phyloP scores from a whole-genome alignment of 805 yeast genomes.

The Metschnikowia cerradonensis region DNA sequence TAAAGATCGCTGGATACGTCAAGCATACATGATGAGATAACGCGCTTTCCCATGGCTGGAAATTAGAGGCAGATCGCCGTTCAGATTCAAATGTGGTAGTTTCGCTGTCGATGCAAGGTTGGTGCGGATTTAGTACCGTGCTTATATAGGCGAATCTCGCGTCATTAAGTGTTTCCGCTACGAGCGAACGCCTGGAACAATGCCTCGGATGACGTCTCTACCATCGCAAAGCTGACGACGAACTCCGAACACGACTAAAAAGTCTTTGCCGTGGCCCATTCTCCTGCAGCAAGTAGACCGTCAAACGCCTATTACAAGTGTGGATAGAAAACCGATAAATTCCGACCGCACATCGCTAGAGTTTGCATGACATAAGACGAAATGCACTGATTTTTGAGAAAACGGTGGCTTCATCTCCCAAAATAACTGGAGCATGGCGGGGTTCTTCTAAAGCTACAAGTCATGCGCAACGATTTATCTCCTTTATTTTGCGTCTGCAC shows the following conservation, averaged over 20 bases:
- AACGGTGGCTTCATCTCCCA: not conserved
- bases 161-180: not conserved
- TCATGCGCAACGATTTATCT: slow-evolving; percentile 1
- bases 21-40: not conserved
- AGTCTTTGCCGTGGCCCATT: not conserved
- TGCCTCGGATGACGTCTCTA: not conserved
- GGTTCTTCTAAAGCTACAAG: not conserved
- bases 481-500: slow-evolving; percentile 4
- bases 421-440: not conserved
- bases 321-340: not conserved
- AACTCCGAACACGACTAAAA: not conserved
- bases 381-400: not conserved
- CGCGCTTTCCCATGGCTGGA: not conserved
- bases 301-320: not conserved
- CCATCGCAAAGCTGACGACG: not conserved
- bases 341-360: not conserved
- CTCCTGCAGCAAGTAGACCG: not conserved
- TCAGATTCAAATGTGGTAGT: not conserved
- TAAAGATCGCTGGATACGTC: not conserved
- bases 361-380: not conserved
- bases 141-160: slow-evolving; percentile 1
- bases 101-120: not conserved
- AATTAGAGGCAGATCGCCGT: not conserved
- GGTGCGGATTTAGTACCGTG: slow-evolving; percentile 2
- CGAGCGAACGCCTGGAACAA: not conserved